Evolutionary conservation across 2,329 filamentous ascomycete species (phyloP), one percentile per base, ranked within the genome.

Genomic region (Harringtonia aguacate): DNA sequence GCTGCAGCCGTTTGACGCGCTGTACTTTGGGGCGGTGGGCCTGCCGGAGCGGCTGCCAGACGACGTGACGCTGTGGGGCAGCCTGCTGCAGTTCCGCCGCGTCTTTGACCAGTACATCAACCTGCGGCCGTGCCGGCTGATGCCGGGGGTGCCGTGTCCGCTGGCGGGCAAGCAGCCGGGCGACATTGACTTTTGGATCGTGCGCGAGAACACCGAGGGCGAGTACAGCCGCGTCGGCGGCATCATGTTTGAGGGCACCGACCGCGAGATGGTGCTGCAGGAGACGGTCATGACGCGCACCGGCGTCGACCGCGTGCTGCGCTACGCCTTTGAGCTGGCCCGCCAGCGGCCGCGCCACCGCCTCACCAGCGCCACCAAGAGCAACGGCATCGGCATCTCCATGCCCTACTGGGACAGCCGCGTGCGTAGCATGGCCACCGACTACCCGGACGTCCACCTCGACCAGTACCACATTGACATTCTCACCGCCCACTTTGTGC

Each of bases 381-480:
- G 71, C 44, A 82, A 82, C 55, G 77, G 77, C 0, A 76, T 80
- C 59, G 63, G 78, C 2, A 78, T 81, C 51, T 77, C 77, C 0
- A 79, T 83, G 75, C 77, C 82, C 1, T 67, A 82, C 50, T 81
- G 79, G 79, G 79, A 82, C 53, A 70, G 79, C 52, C 66, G 81
- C 13, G 75, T 73, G 1, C 56, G 58, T 1, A 62, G 67, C n/a
- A 69, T 81, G 14, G 67, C 69, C 1, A 66, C 61, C 45, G 75
- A 79, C 1, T 81, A 73, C 50, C 72, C 73, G 0, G 74, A 80
- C 50, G 76, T 81, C 3, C 64, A 64, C 36, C 62, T 69, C 39
- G 77, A 81, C 48, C 80, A 79, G 64, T 79, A 80, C 74, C 63
- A 81, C 18, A 77, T 81, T 4, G 77, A 80, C 46, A 60, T 59